Base-by-base conservation (phyloP, 768 basidiomycete species). In the Tephrocybe sp. region DNA sequence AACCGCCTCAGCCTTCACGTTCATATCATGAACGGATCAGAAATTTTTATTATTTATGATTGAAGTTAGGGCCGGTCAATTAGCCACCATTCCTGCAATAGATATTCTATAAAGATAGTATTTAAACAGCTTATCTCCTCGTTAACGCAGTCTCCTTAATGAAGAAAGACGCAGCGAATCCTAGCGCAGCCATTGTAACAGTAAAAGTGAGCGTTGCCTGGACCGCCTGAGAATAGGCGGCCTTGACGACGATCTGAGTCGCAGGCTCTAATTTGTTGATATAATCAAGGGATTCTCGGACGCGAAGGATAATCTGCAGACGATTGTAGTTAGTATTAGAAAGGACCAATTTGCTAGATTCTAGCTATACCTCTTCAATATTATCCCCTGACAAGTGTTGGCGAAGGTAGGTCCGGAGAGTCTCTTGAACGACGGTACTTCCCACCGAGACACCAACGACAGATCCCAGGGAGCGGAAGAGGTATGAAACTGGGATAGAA, bases 391-490 rank as follows among this genome's bases (percentile, higher is more conserved):
- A 63, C 1, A 85, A 67, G 30, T 68, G 71, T 22, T 55, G 54
- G 16, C 65, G 72, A 6, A 84, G 70, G 13, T 68, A 63, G 11
- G 61, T 66, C 1, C 81, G 72, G 12, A 86, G 68, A 0, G 71
- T 72, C 35, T 70, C 66, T 60, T 85, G 83, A 0, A 81, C 66
- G n/a, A 85, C 58, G 0, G 82, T 78, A 46, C 80, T 83, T 4
- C 78, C 78, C 0, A 80, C 62, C 0, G 83, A 82, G 1, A 85
- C 58, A 1, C 82, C 80, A 19, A 84, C 65, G 7, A 85, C 80
- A 1, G 74, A 75, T 2, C 83, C 83, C 11, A 85, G 61, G 2
- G 83, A 83, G 32, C 83, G 79, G 70, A 85, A 85, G 32, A 86
- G 80, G 61, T 84, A 84, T 0, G 81, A 83, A 1, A 80, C 83